Conservation (phyloP, 352 stramenopile species). For the Globisporangium parvum region DNA sequence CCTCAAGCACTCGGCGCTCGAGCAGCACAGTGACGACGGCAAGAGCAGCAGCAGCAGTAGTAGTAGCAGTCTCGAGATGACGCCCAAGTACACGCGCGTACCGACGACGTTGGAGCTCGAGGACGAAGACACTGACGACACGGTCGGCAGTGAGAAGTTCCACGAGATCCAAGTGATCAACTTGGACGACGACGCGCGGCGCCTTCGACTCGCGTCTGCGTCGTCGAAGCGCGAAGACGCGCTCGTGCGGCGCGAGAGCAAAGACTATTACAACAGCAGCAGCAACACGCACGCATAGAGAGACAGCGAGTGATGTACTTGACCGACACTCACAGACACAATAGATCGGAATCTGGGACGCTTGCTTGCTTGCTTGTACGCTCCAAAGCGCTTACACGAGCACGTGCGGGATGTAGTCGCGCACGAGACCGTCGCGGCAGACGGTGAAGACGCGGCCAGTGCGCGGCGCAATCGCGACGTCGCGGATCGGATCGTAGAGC, state of each 20-base stretch:
- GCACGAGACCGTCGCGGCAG: conserved; percentile 57
- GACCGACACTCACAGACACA: conserved; percentile 1
- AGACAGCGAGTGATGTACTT: conserved; percentile 9
- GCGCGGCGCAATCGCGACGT: conserved; percentile 24
- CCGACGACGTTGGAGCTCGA: conserved; percentile 13
- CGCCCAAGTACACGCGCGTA: conserved; percentile 29
- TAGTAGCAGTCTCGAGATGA: conserved; percentile 3
- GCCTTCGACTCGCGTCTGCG: conserved; percentile 2
- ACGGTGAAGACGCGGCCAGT: conserved; percentile 47
- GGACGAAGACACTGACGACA: background rate
- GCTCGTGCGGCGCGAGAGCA: conserved; percentile 54
- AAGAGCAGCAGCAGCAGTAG: too few species aligned
- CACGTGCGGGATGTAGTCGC: conserved; percentile 56
- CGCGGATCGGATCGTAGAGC: conserved; percentile 59
- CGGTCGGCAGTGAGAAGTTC: too few species aligned
- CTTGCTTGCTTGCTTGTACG: background rate
- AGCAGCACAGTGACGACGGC: conserved; percentile 7
- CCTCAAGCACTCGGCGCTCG: conserved; percentile 47
- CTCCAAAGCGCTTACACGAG: background rate
- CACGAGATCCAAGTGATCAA: conserved; percentile 13
- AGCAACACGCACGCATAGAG: conserved; percentile 26
- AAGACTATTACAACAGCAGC: conserved; percentile 31
- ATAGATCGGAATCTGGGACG: conserved; percentile 7
- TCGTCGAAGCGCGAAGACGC: conserved; percentile 17
- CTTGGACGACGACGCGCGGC: conserved; percentile 11